These are phyloP conservation scores for Lasiosphaeris hirsuta DNA, from an alignment of 495 filamentous ascomycete species.

Conservation along the genomic window DNA sequence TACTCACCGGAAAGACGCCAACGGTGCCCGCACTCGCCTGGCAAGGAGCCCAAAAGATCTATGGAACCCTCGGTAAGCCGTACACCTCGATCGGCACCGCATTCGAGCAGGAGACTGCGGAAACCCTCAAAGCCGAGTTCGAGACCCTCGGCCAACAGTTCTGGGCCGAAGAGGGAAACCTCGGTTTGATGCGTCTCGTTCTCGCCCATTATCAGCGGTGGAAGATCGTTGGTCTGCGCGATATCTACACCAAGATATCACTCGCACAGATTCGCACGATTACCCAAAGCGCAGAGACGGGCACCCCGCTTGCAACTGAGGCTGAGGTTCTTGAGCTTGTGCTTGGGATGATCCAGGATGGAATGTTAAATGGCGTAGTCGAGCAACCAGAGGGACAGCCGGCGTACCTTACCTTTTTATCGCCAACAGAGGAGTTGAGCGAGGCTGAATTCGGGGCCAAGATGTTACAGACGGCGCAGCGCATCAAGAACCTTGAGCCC, in stretches of 20 bases:
- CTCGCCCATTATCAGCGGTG: constrained; percentile 47
- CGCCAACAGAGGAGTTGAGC: constrained; percentile 30
- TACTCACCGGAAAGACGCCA: constrained; percentile 64
- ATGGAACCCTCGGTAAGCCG: constrained; percentile 58
- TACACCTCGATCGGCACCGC: constrained; percentile 66
- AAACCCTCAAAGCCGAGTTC: constrained; percentile 56
- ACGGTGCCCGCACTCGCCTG: constrained; percentile 37
- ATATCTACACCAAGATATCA: constrained; percentile 51
- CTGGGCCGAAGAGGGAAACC: constrained; percentile 57
- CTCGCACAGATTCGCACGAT: constrained; percentile 46
- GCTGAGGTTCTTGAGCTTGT: constrained; percentile 45
- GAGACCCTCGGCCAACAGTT: constrained; percentile 47
- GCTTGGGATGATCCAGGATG: constrained; percentile 54
- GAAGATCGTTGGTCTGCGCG: constrained; percentile 43
- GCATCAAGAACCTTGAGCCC: constrained; percentile 43
- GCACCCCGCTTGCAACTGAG: constrained; percentile 46
- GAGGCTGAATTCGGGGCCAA: constrained; percentile 46
- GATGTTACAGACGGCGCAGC: constrained; percentile 38
- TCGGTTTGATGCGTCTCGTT: constrained; percentile 47
- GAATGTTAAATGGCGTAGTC: constrained; percentile 54
- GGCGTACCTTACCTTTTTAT: constrained; percentile 39
- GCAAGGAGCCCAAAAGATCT: constrained; percentile 51
- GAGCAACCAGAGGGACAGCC: constrained; percentile 36
- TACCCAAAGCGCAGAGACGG: constrained; percentile 50
- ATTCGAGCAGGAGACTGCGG: constrained; percentile 60